Base-by-base conservation (phyloP, 2,329 filamentous ascomycete species). In the Bretziella fagacearum region DNA sequence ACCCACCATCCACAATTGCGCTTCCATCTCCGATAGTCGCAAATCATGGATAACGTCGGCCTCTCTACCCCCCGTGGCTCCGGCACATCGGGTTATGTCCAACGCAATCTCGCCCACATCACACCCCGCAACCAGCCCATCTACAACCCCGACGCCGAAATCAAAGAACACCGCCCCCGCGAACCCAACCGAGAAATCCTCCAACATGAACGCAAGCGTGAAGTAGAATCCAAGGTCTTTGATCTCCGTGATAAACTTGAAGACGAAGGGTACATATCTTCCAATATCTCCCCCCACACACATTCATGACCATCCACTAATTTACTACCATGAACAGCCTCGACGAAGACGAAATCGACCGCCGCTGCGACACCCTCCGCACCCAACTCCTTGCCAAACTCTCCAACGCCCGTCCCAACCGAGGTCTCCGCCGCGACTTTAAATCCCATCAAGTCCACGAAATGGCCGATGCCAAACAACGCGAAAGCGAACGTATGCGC, bases 361-460 rank as follows among this genome's bases (percentile, higher is more conserved):
- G 74, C 44, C 61, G 57, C 47, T 67, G 65, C 53, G 63, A 67
- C 48, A 60, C 61, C 44, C 57, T 67, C 22, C 60, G 65, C 27
- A 54, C 64, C 52, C 65, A 65, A 51, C 57, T 67, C 0, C 55
- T 62, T 1, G 59, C 58, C 8, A 62, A 66, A 49, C 59, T 63
- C 51, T 60, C 63, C 39, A 55, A 53, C 51, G 30, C 20, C 20
- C 44, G 42, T 7, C 22, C 39, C 37, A 46, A 6, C 0, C 57
- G 55, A 1, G 58, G 56, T 27, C 60, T 63, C 48, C 64, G 60
- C 40, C 73, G 68, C 55, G 71, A 74, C 7, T 71, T 96, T 53
- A 98, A 96, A 65, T 71, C 79, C 54, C 86, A 96, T 63, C 85
- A 96, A 64, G 86, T 96, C 17, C 91, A 98, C 66, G 91, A 96